Evolutionary conservation across 371 early-diverging fungal genomes (phyloP), one percentile per base, ranked within the genome.

Genomic region (Apophysomyces trapeziformis): DNA sequence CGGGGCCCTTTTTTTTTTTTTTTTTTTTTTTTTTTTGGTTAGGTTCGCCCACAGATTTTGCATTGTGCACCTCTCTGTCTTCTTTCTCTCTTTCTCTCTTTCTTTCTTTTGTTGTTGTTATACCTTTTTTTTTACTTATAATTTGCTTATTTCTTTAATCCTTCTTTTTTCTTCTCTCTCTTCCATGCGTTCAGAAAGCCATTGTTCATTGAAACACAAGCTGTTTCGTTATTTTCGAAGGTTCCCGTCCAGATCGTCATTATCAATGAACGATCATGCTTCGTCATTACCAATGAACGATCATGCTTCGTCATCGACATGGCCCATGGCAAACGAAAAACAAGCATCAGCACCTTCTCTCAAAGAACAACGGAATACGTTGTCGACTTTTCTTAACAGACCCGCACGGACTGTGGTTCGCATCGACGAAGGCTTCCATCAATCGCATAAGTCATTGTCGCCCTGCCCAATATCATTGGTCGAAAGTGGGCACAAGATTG

Each of bases 391-490:
- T 1, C 21, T n/a, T 9, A 18, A 16, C n/a, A 50, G 21, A 5
- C 21, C 54, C 11, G 16, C 7, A 4, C 54, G 54, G 7, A 50
- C 54, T 7, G 21, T 50, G n/a, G 54, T 21, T 6, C 69, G 45
- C 38, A 69, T 69, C 37, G 69, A 69, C 32, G 69, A 69, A 46
- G 69, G 69, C n/a, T 69, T 69, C 37, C 69, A 69, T 44, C 69
- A 69, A 39, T 47, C 69, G 57, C 69, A 63, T 43, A 63, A 68
- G 54, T 18, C 44, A 57, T 62, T 43, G 9, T 21, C 54, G 54
- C 58, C 38, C 37, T 58, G 36, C n/a, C 45, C 9, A 9, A 14
- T 57, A 32, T 50, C 54, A 50, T 50, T 50, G 54, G 54, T 50
- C 21, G 54, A 65, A n/a, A 58, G 38, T 39, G 59, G 16, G 7